phyloP scores from a whole-genome alignment of 1,284 basidiomycete genomes.

The Ceratobasidium sp. region DNA sequence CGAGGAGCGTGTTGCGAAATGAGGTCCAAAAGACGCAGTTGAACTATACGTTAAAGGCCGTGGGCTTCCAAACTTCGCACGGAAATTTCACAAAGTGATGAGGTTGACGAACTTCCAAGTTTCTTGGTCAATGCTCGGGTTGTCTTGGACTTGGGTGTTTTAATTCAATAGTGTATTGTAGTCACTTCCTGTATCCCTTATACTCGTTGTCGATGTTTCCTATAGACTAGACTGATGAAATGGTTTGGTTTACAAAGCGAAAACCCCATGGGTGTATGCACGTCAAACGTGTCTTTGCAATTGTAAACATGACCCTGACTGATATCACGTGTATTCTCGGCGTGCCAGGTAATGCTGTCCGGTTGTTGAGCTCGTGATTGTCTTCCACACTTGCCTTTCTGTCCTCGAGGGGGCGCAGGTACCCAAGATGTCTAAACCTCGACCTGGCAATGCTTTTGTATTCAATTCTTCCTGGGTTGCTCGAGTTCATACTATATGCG shows the following conservation, averaged over 20 bases:
- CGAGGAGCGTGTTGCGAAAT: not conserved
- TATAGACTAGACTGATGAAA: not conserved
- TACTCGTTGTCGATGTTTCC: not conserved
- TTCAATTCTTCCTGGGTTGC: conserved; percentile 67
- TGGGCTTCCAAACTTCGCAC: too few species aligned
- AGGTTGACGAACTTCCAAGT: not conserved
- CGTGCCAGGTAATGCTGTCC: conserved; percentile 20
- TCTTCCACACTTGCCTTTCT: not conserved
- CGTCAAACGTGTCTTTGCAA: conserved; percentile 16
- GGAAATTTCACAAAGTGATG: too few species aligned
- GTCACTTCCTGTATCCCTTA: not conserved
- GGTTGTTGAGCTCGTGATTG: not conserved
- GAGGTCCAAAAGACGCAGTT: not conserved
- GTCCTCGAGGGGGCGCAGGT: not conserved
- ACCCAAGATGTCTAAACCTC: not conserved
- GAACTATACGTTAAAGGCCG: not conserved
- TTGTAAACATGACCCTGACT: conserved; percentile 8
- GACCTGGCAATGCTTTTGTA: conserved; percentile 13
- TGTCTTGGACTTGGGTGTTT: not conserved
- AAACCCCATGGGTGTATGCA: not conserved
- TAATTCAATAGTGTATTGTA: not conserved
- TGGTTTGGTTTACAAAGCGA: not conserved
- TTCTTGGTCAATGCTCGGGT: not conserved
- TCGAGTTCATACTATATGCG: conserved; percentile 75
- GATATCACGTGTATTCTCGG: conserved; percentile 29